Evolutionary conservation across 2,329 filamentous ascomycete genomes (phyloP).

Genomic region (Monosporascus cannonballus): DNA sequence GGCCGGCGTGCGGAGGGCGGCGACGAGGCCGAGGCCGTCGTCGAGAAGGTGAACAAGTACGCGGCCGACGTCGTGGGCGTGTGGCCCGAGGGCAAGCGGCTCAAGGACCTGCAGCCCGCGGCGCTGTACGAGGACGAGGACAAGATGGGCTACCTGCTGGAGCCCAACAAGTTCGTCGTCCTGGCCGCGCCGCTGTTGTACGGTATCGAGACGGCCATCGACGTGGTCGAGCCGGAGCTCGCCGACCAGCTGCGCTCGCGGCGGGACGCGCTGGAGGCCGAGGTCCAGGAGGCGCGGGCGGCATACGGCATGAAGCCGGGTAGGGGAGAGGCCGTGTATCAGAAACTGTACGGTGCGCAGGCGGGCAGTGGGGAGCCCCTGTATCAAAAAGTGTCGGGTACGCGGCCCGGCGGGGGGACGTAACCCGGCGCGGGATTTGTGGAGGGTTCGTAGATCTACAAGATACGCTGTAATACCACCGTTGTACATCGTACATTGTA

Average conservation of each 20-base stretch:
- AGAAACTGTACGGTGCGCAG: conserved; percentile 21
- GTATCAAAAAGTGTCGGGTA: not conserved
- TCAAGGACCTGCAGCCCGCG: conserved; percentile 31
- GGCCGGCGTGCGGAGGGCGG: conserved; percentile 1
- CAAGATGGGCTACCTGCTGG: conserved; percentile 27
- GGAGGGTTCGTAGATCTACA: not conserved
- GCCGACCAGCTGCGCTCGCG: conserved; percentile 33
- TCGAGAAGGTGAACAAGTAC: conserved; percentile 31
- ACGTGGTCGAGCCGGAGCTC: conserved; percentile 33
- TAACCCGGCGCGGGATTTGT: too few species aligned
- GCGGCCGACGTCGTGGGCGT: conserved; percentile 30
- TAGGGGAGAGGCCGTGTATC: conserved; percentile 23
- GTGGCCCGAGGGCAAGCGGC: conserved; percentile 34
- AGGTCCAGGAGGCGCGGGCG: conserved; percentile 29
- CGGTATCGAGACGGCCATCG: conserved; percentile 39
- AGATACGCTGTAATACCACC: conserved; percentile 10
- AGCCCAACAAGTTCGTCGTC: conserved; percentile 29
- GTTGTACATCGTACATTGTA: conserved; percentile 6
- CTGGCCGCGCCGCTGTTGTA: conserved; percentile 32
- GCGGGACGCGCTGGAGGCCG: conserved; percentile 28
- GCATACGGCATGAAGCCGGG: conserved; percentile 6
- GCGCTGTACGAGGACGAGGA: conserved; percentile 20
- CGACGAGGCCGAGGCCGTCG: conserved; percentile 1
- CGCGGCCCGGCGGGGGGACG: not conserved
- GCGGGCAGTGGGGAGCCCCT: too few species aligned